phyloP scores from a whole-genome alignment of 164 flowering plant species.

The Nelumbo lutea region DNA sequence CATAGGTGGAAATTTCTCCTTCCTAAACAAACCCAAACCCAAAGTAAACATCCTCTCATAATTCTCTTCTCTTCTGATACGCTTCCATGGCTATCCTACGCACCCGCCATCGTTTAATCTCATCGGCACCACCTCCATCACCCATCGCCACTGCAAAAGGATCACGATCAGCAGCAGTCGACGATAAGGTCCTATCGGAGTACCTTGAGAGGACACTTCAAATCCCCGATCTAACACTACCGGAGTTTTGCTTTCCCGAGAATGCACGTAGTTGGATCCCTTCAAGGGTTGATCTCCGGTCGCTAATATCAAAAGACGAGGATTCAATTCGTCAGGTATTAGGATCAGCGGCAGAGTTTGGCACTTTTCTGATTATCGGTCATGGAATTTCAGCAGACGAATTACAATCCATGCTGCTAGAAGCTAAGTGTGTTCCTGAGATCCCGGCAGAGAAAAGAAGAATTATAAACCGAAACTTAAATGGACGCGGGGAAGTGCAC shows the following conservation, averaged over 20 bases:
- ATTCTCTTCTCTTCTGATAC: neutral
- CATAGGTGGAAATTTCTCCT: too few species aligned
- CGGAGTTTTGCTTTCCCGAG: slow-evolving; percentile 13
- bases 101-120: neutral
- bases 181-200: slow-evolving; percentile 34
- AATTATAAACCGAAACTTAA: slow-evolving; percentile 4
- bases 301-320: slow-evolving; percentile 15
- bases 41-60: too few species aligned
- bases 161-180: slow-evolving; percentile 44
- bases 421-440: slow-evolving; percentile 26
- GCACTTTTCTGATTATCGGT: slow-evolving; percentile 32
- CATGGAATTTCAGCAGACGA: slow-evolving; percentile 40
- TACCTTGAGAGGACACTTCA: slow-evolving; percentile 36
- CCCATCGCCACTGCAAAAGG: slow-evolving; percentile 62
- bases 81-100: slow-evolving; percentile 17
- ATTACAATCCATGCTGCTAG: slow-evolving; percentile 19
- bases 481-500: neutral
- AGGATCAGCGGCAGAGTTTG: slow-evolving; percentile 34
- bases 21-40: too few species aligned
- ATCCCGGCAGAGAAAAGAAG: slow-evolving; percentile 8
- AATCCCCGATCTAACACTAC: slow-evolving; percentile 44
- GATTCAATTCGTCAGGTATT: slow-evolving; percentile 25
- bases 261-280: slow-evolving; percentile 9
- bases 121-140: slow-evolving; percentile 47
- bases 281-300: slow-evolving; percentile 20